Conservation (phyloP, 2,329 filamentous ascomycete species). For the Aspergillus versicolor region DNA sequence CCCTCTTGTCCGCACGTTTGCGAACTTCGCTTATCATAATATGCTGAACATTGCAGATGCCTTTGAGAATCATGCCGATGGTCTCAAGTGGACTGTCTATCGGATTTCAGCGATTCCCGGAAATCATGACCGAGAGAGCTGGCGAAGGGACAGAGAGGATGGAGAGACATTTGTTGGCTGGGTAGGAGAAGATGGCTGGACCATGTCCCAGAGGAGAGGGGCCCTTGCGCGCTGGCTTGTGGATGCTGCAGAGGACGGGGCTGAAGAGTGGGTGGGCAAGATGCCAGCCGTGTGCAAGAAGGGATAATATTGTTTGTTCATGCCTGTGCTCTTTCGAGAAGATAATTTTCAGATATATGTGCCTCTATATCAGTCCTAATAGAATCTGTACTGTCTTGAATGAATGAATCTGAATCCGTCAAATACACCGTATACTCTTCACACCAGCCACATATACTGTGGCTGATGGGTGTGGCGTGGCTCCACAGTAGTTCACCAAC, state of each 20-base stretch:
- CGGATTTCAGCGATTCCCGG: conserved; percentile 1
- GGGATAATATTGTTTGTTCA: background rate
- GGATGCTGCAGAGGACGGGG: background rate
- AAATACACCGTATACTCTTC: too few relatives aligned
- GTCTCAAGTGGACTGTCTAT: conserved; percentile 3
- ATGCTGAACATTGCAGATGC: background rate
- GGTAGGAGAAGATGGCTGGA: conserved; percentile 1
- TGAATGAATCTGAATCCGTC: too few relatives aligned
- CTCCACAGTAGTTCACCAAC: background rate
- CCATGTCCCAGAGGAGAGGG: background rate
- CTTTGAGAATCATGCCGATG: background rate
- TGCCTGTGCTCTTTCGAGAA: background rate
- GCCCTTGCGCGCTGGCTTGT: conserved; percentile 4
- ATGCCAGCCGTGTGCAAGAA: conserved; percentile 5
- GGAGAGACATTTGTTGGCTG: conserved; percentile 1
- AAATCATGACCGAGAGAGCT: background rate
- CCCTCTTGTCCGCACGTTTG: background rate
- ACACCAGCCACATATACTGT: background rate
- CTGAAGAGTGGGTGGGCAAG: conserved; percentile 4
- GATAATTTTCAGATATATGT: too few relatives aligned
- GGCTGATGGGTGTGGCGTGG: background rate
- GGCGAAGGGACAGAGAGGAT: conserved; percentile 1
- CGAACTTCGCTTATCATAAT: conserved; percentile 1
- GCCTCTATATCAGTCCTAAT: background rate
- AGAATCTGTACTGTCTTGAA: too few relatives aligned